These are phyloP conservation scores for Mortierella sp. DNA, from an alignment of 371 early-diverging fungal genomes.

Conservation along the genomic window DNA sequence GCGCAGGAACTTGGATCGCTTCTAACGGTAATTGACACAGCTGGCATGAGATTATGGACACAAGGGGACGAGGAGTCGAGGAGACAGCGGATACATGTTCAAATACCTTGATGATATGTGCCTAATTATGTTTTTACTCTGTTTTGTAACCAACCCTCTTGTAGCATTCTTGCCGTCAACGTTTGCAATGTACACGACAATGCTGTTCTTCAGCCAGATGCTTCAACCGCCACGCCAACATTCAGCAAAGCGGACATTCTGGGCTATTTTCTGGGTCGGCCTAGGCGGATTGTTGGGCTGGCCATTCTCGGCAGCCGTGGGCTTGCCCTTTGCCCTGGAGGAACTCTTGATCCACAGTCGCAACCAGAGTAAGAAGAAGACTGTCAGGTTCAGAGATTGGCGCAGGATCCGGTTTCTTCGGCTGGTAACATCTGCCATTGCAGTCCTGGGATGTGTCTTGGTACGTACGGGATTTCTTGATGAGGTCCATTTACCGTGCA, in stretches of 20 bases:
- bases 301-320: constrained; percentile 89
- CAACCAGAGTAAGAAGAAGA: constrained; percentile 63
- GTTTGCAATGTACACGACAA: constrained; percentile 91
- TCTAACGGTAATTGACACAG: constrained; percentile 67
- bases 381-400: constrained; percentile 59
- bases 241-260: constrained; percentile 63
- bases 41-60: neutral
- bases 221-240: constrained; percentile 66
- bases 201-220: constrained; percentile 80
- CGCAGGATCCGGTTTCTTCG: constrained; percentile 45
- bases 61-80: neutral
- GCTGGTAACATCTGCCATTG: constrained; percentile 25
- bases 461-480: constrained; percentile 19
- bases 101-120: neutral
- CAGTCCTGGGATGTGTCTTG: constrained; percentile 30
- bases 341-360: constrained; percentile 71
- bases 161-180: constrained; percentile 91
- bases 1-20: constrained; percentile 92
- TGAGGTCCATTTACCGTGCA: neutral
- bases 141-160: neutral
- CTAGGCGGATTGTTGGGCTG: constrained; percentile 87
- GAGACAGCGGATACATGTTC: neutral
- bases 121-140: neutral
- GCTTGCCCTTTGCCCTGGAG: constrained; percentile 84
- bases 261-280: constrained; percentile 73